Conservation (phyloP, 768 basidiomycete species). For the Panellus pusillus region DNA sequence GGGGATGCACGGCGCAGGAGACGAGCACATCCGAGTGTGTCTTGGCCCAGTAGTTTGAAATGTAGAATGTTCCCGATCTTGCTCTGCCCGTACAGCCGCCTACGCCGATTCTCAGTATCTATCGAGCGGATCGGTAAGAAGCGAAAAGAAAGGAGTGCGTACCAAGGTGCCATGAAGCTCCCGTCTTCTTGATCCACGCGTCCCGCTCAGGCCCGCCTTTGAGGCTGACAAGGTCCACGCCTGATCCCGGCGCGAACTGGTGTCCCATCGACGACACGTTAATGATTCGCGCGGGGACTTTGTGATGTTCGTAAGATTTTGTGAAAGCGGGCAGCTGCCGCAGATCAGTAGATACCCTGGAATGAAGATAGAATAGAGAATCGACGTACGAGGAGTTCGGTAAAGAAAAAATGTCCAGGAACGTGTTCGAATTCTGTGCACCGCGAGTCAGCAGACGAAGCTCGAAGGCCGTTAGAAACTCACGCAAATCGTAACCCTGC, state of each 20-base stretch:
- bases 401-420: slow-evolving; percentile 12
- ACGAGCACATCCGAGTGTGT: slow-evolving; percentile 28
- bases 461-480: neutral
- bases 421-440: slow-evolving; percentile 22
- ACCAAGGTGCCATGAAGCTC: neutral
- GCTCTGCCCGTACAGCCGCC: slow-evolving; percentile 9
- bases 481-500: slow-evolving; percentile 12
- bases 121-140: no score
- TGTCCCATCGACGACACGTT: slow-evolving; percentile 20
- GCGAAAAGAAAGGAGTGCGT: neutral
- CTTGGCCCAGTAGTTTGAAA: slow-evolving; percentile 28
- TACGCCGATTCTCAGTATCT: no score
- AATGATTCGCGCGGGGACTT: slow-evolving; percentile 27
- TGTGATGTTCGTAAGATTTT: slow-evolving; percentile 10
- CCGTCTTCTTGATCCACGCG: neutral
- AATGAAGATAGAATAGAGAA: neutral
- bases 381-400: neutral
- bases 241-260: neutral
- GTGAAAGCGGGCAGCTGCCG: slow-evolving; percentile 17
- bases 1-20: slow-evolving; percentile 29
- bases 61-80: slow-evolving; percentile 29
- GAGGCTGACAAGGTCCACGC: neutral
- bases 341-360: neutral
- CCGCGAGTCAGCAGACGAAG: neutral
- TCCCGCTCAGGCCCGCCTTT: neutral